These are phyloP conservation scores for Penicillium sp. DNA, from an alignment of 2,329 filamentous ascomycete species.

Conservation along the genomic window DNA sequence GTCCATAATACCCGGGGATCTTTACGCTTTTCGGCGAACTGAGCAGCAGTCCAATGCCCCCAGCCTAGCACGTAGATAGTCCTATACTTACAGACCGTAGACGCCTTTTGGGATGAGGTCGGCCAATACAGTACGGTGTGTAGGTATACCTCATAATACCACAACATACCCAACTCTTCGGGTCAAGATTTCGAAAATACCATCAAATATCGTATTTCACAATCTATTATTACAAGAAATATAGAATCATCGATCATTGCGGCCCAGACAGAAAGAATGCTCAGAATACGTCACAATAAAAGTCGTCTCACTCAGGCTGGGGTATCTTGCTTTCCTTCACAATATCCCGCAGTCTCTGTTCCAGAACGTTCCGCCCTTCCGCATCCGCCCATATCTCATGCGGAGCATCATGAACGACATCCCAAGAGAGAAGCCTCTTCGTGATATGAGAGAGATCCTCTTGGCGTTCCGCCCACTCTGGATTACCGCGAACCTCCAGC, in stretches of 20 bases:
- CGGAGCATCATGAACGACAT: conserved; percentile 79
- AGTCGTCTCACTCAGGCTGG: neutral
- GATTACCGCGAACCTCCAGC: conserved; percentile 63
- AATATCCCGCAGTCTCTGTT: conserved; percentile 73
- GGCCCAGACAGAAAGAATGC: neutral
- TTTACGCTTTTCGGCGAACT: neutral
- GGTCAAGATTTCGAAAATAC: neutral
- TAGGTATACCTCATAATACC: too few species aligned
- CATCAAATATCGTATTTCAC: neutral
- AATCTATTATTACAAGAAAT: neutral
- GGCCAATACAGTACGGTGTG: too few species aligned
- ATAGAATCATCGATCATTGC: neutral
- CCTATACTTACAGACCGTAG: too few species aligned
- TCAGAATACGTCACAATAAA: neutral
- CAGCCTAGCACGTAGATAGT: too few species aligned
- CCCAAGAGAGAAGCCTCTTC: conserved; percentile 76
- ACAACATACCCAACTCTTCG: too few species aligned
- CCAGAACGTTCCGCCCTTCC: conserved; percentile 72
- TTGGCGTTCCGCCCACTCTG: conserved; percentile 80
- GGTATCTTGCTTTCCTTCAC: conserved; percentile 41
- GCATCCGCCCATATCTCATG: conserved; percentile 81
- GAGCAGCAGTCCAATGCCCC: too few species aligned
- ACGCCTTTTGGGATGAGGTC: too few species aligned
- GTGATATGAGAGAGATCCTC: conserved; percentile 80
- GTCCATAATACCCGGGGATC: neutral